Conservation (phyloP, 2,329 filamentous ascomycete genomes). For the Cadophora luteo-olivacea region DNA sequence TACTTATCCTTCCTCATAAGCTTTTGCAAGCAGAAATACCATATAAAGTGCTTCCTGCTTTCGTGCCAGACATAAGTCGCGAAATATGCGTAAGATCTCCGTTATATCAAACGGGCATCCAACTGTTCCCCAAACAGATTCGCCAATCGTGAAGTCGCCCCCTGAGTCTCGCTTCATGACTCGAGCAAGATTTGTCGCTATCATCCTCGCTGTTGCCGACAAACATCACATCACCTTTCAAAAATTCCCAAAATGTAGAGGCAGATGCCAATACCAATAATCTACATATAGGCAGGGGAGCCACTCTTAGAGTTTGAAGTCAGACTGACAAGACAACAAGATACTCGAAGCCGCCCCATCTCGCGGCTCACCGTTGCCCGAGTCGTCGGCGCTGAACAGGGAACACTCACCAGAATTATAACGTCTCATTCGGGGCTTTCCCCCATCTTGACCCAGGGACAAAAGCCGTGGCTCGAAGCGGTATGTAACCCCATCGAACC, state of each 20-base stretch:
- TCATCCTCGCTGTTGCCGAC: neutral
- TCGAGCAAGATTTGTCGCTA: neutral
- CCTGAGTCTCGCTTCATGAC: neutral
- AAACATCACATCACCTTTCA: neutral
- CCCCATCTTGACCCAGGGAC: neutral
- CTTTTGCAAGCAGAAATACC: neutral
- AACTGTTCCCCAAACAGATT: neutral
- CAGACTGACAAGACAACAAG: neutral
- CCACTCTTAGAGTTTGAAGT: neutral
- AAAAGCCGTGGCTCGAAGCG: conserved; percentile 12
- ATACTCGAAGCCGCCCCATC: neutral
- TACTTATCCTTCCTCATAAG: neutral
- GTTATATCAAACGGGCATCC: neutral
- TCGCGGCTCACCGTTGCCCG: conserved; percentile 10
- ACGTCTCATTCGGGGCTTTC: conserved; percentile 5
- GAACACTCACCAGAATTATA: neutral
- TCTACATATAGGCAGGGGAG: conserved; percentile 17
- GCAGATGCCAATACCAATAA: neutral
- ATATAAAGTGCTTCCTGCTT: neutral
- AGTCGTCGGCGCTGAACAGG: neutral
- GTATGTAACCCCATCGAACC: neutral
- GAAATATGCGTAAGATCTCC: neutral
- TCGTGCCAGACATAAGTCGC: neutral
- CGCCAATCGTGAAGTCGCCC: neutral
- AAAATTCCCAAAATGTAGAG: neutral